These are phyloP conservation scores for Salicornia ramosissima DNA, from an alignment of 148 eudicot genomes.

Conservation along the genomic window DNA sequence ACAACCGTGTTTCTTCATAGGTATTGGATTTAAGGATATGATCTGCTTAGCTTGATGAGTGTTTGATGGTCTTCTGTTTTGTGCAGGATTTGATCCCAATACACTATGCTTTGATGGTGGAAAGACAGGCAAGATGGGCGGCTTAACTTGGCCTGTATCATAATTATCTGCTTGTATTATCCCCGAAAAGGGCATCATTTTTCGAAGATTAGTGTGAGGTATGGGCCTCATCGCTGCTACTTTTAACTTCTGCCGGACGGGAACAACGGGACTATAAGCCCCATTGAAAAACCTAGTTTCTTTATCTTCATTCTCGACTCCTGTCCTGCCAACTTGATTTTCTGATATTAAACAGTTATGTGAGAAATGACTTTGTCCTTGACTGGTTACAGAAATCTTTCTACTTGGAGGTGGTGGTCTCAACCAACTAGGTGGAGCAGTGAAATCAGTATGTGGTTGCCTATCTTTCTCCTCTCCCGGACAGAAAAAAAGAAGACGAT, in stretches of 20 bases:
- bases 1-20: conserved; percentile 94
- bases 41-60: conserved; percentile 76
- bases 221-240: conserved; percentile 84
- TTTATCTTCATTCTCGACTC: conserved; percentile 33
- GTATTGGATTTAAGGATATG: conserved; percentile 81
- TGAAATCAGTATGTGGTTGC: conserved; percentile 25
- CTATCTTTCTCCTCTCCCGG: conserved; percentile 31
- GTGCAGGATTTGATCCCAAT: conserved; percentile 42
- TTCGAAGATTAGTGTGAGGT: conserved; percentile 69
- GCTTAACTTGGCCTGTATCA: conserved; percentile 58
- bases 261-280: conserved; percentile 23
- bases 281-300: conserved; percentile 40
- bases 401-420: conserved; percentile 82
- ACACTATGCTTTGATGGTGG: conserved; percentile 48
- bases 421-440: conserved; percentile 66
- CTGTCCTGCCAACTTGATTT: conserved; percentile 20
- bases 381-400: conserved; percentile 38
- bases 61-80: conserved; percentile 58
- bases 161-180: conserved; percentile 45
- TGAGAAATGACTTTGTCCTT: conserved; percentile 32
- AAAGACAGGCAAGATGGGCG: conserved; percentile 41
- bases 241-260: conserved; percentile 45
- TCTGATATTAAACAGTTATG: conserved; percentile 26
- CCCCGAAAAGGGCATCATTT: conserved; percentile 79
- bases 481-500: conserved; percentile 73